Conservation (phyloP, 192 early-diverging fungal genomes). For the Coemansia sp. region DNA sequence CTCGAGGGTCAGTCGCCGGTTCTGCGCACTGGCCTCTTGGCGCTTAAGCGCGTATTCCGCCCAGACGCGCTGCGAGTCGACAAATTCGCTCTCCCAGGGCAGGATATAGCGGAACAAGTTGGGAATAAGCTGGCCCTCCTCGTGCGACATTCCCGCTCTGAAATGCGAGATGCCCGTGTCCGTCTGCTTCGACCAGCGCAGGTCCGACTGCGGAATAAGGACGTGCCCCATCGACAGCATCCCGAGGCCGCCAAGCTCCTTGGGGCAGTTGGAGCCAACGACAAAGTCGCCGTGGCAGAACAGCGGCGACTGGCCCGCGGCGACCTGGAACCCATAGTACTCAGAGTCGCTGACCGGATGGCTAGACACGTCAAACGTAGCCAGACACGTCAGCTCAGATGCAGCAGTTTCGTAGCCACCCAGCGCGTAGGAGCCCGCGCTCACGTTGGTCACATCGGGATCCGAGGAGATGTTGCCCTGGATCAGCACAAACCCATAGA, state of each 20-base stretch:
- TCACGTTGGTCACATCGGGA: constrained; percentile 22
- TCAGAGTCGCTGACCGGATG: constrained; percentile 14
- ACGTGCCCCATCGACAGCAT: constrained; percentile 99
- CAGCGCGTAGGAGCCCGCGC: constrained; percentile 7
- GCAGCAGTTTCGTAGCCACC: not conserved
- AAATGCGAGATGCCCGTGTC: constrained; percentile 97
- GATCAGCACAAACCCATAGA: constrained; percentile 32
- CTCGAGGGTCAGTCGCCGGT: constrained; percentile 95
- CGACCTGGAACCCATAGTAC: constrained; percentile 52
- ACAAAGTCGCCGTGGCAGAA: constrained; percentile 55
- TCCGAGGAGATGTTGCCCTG: constrained; percentile 22
- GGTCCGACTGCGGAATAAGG: constrained; percentile 93
- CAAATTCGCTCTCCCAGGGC: constrained; percentile 99
- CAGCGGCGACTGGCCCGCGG: constrained; percentile 41
- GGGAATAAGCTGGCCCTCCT: constrained; percentile 94
- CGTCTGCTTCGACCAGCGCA: constrained; percentile 96
- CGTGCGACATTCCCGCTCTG: constrained; percentile 97
- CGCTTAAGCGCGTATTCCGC: constrained; percentile 97
- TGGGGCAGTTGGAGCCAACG: constrained; percentile 67
- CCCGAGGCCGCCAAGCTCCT: constrained; percentile 94
- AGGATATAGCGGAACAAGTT: constrained; percentile 97
- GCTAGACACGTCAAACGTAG: constrained; percentile 25
- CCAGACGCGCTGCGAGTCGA: constrained; percentile 99
- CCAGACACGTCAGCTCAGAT: not conserved
- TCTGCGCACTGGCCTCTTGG: constrained; percentile 94